phyloP scores from a whole-genome alignment of 345 rosid species.

The Adansonia digitata region DNA sequence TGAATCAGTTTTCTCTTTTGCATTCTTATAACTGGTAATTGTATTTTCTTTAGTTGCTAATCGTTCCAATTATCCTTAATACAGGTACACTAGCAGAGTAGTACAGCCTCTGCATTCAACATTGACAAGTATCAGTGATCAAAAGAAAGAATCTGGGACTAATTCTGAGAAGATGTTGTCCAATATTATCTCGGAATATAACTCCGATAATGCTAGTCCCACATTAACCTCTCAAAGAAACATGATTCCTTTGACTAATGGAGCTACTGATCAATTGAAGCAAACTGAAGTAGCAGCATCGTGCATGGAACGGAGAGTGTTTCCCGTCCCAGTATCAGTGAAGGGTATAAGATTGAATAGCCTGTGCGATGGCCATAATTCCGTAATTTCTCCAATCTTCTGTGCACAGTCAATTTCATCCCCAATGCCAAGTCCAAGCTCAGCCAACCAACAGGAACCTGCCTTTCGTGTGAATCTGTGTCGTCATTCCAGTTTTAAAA shows the following conservation, averaged over 20 bases:
- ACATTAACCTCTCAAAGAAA: constrained; percentile 44
- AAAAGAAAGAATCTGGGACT: constrained; percentile 24
- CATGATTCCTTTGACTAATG: constrained; percentile 21
- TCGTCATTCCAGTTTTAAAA: constrained; percentile 28
- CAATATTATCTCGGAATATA: constrained; percentile 16
- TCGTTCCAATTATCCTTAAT: constrained; percentile 13
- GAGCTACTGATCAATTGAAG: constrained; percentile 27
- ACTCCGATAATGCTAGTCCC: constrained; percentile 35
- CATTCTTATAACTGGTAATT: neutral
- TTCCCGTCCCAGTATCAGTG: constrained; percentile 43
- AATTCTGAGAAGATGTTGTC: constrained; percentile 28
- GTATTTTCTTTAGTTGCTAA: constrained; percentile 5
- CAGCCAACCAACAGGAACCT: constrained; percentile 51
- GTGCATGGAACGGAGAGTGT: constrained; percentile 35
- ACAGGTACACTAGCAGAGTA: constrained; percentile 61
- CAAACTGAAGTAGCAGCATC: constrained; percentile 38
- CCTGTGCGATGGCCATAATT: constrained; percentile 34
- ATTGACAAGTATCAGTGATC: constrained; percentile 20
- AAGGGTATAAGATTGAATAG: constrained; percentile 31
- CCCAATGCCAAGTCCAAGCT: constrained; percentile 42
- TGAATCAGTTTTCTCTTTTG: neutral
- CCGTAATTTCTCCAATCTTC: constrained; percentile 32
- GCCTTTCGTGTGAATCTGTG: constrained; percentile 34
- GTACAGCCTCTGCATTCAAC: constrained; percentile 37
- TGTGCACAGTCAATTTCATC: constrained; percentile 36